Base-by-base conservation (phyloP, 495 filamentous ascomycete species). In the Neurospora discreta region DNA sequence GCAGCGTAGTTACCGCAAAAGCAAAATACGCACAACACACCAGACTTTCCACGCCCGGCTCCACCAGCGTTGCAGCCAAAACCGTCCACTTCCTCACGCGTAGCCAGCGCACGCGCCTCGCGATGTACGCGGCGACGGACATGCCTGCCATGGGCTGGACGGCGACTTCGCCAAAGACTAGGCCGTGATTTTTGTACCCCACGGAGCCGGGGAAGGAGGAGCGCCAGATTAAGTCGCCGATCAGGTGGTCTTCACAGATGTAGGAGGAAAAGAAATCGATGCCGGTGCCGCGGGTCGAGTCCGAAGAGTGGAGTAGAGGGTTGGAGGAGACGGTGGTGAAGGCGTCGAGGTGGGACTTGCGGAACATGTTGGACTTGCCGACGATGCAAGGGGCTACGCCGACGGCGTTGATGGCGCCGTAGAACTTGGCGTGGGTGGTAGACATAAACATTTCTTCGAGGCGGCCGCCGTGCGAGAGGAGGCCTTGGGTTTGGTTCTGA, bases 361-460 rank as follows among this genome's bases (percentile, higher is more conserved):
- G 92, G 84, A 98, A 98, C 92, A 99, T 97, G 81, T 95, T 98
- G 70, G 92, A 96, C 82, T 99, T 99, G 36, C 95, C 95, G 7
- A 98, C 92, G 70, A 96, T 92, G 80, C 96, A 98, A 7, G 96
- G 94, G 0, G 95, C 95, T 71, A 98, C 83, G 20, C 90, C 85
- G 33, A 97, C 92, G 7, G 94, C 93, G 83, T 98, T 97, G 86
- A 98, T 98, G 71, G 95, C 95, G 26, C 91, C 92, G 83, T 99
- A 99, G 86, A 99, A 97, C 77, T 99, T 99, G 69, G 94, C 94
- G 81, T 99, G 96, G 0, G 93, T 90, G 10, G 93, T 94, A 1
- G 94, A 90, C 83, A 98, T 89, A 83, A 99, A 99, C 80, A 92
- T 87, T 76, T 98, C 95, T 77, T 99, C 96, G 0, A 99, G 84